phyloP scores from a whole-genome alignment of 2,329 filamentous ascomycete species.

The Coniochaeta prunicola region DNA sequence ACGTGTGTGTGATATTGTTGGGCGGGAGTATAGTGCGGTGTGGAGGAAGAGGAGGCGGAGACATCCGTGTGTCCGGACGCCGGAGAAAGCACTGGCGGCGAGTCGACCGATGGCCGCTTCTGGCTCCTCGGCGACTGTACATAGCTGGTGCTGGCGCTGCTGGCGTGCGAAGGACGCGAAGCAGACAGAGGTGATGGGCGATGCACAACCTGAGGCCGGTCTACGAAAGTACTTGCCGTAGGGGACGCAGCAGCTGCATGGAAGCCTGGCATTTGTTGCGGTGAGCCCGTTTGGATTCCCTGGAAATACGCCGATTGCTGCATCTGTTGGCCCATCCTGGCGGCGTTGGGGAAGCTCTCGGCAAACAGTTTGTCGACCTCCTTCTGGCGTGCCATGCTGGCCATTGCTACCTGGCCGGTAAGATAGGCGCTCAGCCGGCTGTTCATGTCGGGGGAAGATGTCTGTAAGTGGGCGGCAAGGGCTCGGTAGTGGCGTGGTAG shows the following conservation, averaged over 20 bases:
- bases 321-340: slow-evolving; percentile 21
- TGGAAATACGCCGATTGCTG: slow-evolving; percentile 19
- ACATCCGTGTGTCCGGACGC: slow-evolving; percentile 2
- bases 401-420: slow-evolving; percentile 34
- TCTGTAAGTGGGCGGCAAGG: slow-evolving; percentile 55
- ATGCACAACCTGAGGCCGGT: not conserved
- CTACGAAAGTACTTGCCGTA: not conserved
- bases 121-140: not conserved
- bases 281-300: slow-evolving; percentile 12
- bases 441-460: slow-evolving; percentile 53
- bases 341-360: slow-evolving; percentile 34
- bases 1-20: not conserved
- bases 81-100: slow-evolving; percentile 5
- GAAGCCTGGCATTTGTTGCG: not conserved
- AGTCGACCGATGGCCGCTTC: not conserved
- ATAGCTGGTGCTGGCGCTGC: not conserved
- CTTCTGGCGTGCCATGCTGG: slow-evolving; percentile 33
- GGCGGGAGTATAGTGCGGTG: not conserved
- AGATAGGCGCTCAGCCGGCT: slow-evolving; percentile 46
- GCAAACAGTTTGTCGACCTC: slow-evolving; percentile 40
- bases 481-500: slow-evolving; percentile 56
- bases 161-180: not conserved
- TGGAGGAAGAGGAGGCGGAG: not conserved
- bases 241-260: not conserved
- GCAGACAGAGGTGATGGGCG: not conserved